These are phyloP conservation scores for Lachnellula arida DNA, from an alignment of 2,329 filamentous ascomycete species.

Conservation along the genomic window DNA sequence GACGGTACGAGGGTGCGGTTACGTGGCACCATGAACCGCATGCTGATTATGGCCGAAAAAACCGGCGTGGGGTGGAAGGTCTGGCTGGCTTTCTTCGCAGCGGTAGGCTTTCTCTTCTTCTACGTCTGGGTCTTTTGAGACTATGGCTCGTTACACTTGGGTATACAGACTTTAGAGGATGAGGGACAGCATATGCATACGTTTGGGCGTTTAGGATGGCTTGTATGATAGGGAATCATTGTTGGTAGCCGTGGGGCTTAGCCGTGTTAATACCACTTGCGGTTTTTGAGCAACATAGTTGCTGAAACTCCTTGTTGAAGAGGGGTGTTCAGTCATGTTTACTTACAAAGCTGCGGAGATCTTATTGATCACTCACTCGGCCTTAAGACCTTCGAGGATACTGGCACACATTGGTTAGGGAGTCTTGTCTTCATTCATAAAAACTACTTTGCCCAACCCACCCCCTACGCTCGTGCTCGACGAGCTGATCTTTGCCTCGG, in stretches of 20 bases:
- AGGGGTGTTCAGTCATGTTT: too few relatives aligned
- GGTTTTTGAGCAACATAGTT: neutral
- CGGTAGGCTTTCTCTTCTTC: slow-evolving; percentile 75
- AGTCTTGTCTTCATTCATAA: too few relatives aligned
- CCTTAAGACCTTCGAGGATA: neutral
- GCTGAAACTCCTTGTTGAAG: neutral
- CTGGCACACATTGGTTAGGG: neutral
- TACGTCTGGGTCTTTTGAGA: slow-evolving; percentile 86
- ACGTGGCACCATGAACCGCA: slow-evolving; percentile 91
- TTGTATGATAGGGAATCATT: slow-evolving; percentile 12
- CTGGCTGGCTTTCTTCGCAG: slow-evolving; percentile 85
- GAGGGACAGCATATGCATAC: slow-evolving; percentile 3
- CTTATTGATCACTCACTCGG: neutral
- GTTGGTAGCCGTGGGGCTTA: neutral
- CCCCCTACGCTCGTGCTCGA: neutral
- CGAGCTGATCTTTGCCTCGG: slow-evolving; percentile 14
- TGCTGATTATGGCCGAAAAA: slow-evolving; percentile 91
- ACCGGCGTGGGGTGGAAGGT: slow-evolving; percentile 95
- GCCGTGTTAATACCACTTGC: slow-evolving; percentile 11
- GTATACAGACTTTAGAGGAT: neutral
- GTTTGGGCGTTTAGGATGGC: slow-evolving; percentile 1
- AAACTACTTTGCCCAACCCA: neutral
- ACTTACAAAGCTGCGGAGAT: neutral
- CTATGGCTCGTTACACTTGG: neutral
- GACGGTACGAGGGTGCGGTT: slow-evolving; percentile 78